Conservation (phyloP, 2,329 filamentous ascomycete genomes). For the Colletotrichum sp. region DNA sequence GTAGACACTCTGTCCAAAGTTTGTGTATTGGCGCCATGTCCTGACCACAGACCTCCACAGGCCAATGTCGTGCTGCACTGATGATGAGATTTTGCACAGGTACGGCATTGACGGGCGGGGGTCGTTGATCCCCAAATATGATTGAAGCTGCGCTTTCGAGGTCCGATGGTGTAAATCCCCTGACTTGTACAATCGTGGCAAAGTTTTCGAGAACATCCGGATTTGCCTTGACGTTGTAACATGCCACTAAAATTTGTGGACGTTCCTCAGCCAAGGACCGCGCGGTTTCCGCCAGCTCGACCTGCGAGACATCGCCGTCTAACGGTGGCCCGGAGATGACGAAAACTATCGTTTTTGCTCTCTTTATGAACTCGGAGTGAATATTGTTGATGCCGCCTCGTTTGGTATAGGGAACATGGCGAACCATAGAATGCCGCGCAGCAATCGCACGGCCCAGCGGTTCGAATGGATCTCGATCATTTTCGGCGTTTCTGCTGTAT, state of each 20-base stretch:
- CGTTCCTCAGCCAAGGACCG: slow-evolving; percentile 50
- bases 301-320: slow-evolving; percentile 55
- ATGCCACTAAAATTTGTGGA: slow-evolving; percentile 58
- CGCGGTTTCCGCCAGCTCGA: slow-evolving; percentile 53
- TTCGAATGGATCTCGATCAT: slow-evolving; percentile 73
- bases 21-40: slow-evolving; percentile 46
- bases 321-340: slow-evolving; percentile 58
- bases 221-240: slow-evolving; percentile 46
- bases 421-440: slow-evolving; percentile 63
- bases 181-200: slow-evolving; percentile 56
- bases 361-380: slow-evolving; percentile 67
- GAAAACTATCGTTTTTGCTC: slow-evolving; percentile 65
- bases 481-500: slow-evolving; percentile 42
- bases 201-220: slow-evolving; percentile 47
- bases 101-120: neutral
- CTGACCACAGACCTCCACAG: slow-evolving; percentile 43
- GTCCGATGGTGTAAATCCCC: slow-evolving; percentile 51
- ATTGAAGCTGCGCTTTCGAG: slow-evolving; percentile 57
- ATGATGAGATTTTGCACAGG: slow-evolving; percentile 15
- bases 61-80: slow-evolving; percentile 39
- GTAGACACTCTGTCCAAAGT: slow-evolving; percentile 53
- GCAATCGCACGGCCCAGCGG: slow-evolving; percentile 69
- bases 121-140: slow-evolving; percentile 48
- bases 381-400: slow-evolving; percentile 66
- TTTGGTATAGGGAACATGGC: slow-evolving; percentile 75